A percentile compares a stretch with the other conserved stretches of the same genome.
These are phyloP conservation scores for Ampelomyces quisqualis DNA, from an alignment of 2,329 filamentous ascomycete genomes.

Conservation along the genomic window DNA sequence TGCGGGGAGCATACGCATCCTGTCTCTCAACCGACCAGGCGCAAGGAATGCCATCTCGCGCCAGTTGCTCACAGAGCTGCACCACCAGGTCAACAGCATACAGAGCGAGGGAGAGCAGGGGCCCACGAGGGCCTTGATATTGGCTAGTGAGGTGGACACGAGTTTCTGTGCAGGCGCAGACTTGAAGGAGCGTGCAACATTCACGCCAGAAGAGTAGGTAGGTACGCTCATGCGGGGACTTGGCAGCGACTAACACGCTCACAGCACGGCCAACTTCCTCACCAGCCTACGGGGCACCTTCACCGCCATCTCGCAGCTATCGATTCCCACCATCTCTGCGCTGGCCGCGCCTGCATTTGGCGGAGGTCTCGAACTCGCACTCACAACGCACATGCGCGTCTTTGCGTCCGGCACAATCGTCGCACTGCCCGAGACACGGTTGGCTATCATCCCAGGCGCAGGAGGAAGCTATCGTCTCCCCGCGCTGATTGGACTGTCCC, in stretches of 20 bases:
- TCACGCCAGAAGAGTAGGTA: conserved; percentile 74
- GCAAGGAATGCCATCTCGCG: conserved; percentile 90
- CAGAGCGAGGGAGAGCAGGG: conserved; percentile 59
- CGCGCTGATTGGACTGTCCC: conserved; percentile 71
- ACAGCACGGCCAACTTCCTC: conserved; percentile 78
- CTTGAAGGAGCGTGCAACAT: conserved; percentile 79
- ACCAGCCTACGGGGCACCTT: conserved; percentile 74
- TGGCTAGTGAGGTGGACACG: conserved; percentile 81
- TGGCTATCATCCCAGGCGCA: conserved; percentile 92
- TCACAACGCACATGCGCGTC: conserved; percentile 86
- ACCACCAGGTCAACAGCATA: conserved; percentile 70
- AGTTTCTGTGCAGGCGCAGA: conserved; percentile 95
- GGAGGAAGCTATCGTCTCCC: conserved; percentile 90
- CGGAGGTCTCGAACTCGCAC: conserved; percentile 88
- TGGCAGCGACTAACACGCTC: conserved; percentile 13
- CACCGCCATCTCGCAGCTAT: conserved; percentile 68
- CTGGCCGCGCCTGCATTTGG: conserved; percentile 85
- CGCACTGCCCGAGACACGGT: conserved; percentile 84
- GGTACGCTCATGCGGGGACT: neutral
- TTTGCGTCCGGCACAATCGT: conserved; percentile 76
- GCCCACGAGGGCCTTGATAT: conserved; percentile 73
- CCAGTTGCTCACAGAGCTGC: conserved; percentile 70
- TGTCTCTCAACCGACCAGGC: conserved; percentile 80
- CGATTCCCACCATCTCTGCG: conserved; percentile 86
- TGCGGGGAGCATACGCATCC: conserved; percentile 80